Conservation (phyloP, 768 basidiomycete species). For the Rhodotorula paludigena region DNA sequence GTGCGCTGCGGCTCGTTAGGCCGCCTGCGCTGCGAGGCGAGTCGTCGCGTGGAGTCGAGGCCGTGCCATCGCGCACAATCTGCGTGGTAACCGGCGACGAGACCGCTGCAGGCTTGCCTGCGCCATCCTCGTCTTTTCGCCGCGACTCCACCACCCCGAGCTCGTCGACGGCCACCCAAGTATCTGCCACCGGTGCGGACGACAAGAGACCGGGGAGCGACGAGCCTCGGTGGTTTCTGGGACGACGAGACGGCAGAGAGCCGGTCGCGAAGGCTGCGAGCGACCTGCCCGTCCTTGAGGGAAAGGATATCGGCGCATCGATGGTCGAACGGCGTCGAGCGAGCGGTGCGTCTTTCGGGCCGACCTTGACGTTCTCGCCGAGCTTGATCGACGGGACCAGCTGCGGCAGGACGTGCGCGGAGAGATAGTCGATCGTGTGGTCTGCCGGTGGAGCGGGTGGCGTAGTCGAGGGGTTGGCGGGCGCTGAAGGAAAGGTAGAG, state of each 20-base stretch:
- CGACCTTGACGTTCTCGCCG: constrained; percentile 4
- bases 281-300: too few species aligned
- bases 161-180: constrained; percentile 21
- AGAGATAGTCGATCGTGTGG: constrained; percentile 30
- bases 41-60: too few species aligned
- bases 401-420: constrained; percentile 21
- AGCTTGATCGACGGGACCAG: constrained; percentile 29
- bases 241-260: neutral
- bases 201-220: neutral
- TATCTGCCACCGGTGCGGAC: neutral
- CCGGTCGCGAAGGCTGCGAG: neutral
- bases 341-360: neutral
- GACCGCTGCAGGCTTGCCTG: too few species aligned
- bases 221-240: neutral
- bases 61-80: too few species aligned
- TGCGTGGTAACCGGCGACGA: too few species aligned
- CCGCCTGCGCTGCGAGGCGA: too few species aligned
- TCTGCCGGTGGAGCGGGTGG: neutral
- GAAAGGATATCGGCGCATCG: neutral
- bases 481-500: neutral
- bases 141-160: too few species aligned
- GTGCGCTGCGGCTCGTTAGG: neutral
- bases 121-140: too few species aligned
- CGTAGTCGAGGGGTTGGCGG: too few species aligned
- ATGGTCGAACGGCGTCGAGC: constrained; percentile 3